Evolutionary conservation across 257 asterid genomes (phyloP), one percentile per base, ranked within the genome.

Genomic region (Craterostigma plantagineum): DNA sequence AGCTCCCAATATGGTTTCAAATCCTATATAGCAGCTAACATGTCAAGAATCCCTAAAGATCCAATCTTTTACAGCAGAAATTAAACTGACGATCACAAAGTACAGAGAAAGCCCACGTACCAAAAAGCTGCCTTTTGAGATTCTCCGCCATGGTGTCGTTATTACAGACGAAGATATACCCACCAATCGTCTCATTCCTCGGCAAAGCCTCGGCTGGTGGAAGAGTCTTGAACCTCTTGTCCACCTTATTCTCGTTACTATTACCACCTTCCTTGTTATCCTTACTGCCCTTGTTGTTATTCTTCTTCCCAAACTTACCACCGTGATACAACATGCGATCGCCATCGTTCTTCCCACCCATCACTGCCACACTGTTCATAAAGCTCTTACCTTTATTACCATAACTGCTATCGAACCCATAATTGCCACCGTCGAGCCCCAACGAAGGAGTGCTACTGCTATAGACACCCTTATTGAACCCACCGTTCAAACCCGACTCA

Each of bases 111-210:
- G 27, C 30, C 9, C 11, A 48, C 75, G 18, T 65, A 90, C 99
- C 99, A 57, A 90, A 90, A 35, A 90, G 84, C 54, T 90, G 66
- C 59, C 99, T 77, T 63, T 79, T 72, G 63, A 90, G 92, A 67
- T 90, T 83, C 52, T 90, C 99, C 8, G 80, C 75, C 95, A 90
- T 90, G 27, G 99, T 90, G 63, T 90, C 99, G 53, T 90, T 90
- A 58, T 90, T 90, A 66, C 99, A 90, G 6, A 90, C 99, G 48
- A 90, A 90, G 18, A 90, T 90, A 59, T 90, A 90, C 0, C 99
- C 99, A 10, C 99, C 99, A 14, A 90, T 70, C 0, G 86, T 83
- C 60, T 90, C 99, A 50, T 83, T 76, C 58, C 99, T 70, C n/a
- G 96, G 94, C 72, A 90, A 16, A 7, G 94, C 55, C 48, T 90